These are phyloP conservation scores for Penicillium psychrosexuale DNA, from an alignment of 2,329 filamentous ascomycete species.

Conservation along the genomic window DNA sequence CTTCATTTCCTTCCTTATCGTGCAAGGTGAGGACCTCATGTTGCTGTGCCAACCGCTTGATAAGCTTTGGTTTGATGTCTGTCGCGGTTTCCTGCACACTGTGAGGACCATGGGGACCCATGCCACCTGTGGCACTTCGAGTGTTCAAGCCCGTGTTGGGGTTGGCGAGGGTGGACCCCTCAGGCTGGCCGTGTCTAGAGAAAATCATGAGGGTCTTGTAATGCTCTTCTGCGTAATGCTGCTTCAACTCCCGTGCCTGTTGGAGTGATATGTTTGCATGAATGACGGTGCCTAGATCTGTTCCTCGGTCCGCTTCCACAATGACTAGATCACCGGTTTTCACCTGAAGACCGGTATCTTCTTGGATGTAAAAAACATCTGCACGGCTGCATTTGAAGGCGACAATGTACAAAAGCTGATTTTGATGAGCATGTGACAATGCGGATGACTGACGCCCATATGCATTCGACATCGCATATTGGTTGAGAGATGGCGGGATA, in stretches of 20 bases:
- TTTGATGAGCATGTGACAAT: slow-evolving; percentile 38
- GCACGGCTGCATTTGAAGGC: slow-evolving; percentile 95
- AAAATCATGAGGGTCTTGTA: slow-evolving; percentile 99
- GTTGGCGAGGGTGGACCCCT: slow-evolving; percentile 41
- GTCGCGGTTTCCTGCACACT: slow-evolving; percentile 68
- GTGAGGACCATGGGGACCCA: slow-evolving; percentile 71
- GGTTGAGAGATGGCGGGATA: slow-evolving; percentile 38
- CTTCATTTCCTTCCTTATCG: slow-evolving; percentile 96
- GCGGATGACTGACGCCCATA: slow-evolving; percentile 40
- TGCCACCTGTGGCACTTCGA: slow-evolving; percentile 70
- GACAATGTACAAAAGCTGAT: slow-evolving; percentile 66
- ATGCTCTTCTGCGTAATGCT: slow-evolving; percentile 89
- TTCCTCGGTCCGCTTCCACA: slow-evolving; percentile 93
- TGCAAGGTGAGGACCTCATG: slow-evolving; percentile 86
- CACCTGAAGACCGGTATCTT: slow-evolving; percentile 86
- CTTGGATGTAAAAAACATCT: slow-evolving; percentile 95
- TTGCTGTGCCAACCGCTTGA: slow-evolving; percentile 87
- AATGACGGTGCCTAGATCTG: slow-evolving; percentile 89
- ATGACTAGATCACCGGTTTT: slow-evolving; percentile 93
- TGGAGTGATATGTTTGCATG: slow-evolving; percentile 85
- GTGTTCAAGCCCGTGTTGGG: slow-evolving; percentile 58
- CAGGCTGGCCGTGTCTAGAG: slow-evolving; percentile 65
- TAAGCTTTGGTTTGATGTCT: slow-evolving; percentile 91
- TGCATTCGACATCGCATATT: slow-evolving; percentile 39
- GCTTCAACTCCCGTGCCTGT: slow-evolving; percentile 81